Conservation (phyloP, 75 land plant genomes). For the Pinus taeda region DNA sequence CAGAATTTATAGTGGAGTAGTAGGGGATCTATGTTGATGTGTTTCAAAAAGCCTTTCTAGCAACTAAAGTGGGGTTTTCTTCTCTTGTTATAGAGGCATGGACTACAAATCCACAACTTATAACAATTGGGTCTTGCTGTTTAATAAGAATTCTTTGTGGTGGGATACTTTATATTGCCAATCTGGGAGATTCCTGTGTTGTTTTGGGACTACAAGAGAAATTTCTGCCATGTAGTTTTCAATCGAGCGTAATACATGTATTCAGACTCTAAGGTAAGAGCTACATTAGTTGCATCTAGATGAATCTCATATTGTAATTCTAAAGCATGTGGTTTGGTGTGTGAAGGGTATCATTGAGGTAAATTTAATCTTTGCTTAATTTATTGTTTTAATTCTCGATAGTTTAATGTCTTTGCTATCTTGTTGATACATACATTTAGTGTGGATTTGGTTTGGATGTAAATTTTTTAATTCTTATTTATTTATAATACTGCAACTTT, state of each 20-base stretch:
- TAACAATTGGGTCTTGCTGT: slow-evolving; percentile 81
- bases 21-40: slow-evolving; percentile 58
- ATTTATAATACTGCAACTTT: too few relatives aligned
- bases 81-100: slow-evolving; percentile 55
- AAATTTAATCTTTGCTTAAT: too few relatives aligned
- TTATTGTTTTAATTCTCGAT: too few relatives aligned
- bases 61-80: slow-evolving; percentile 71
- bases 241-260: slow-evolving; percentile 72
- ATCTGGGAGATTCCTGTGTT: slow-evolving; percentile 83
- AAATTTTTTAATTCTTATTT: too few relatives aligned
- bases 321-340: too few relatives aligned
- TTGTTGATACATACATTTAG: too few relatives aligned
- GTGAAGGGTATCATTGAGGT: too few relatives aligned
- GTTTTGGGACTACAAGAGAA: slow-evolving; percentile 52
- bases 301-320: slow-evolving; percentile 74
- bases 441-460: too few relatives aligned
- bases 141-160: slow-evolving; percentile 34
- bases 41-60: slow-evolving; percentile 57
- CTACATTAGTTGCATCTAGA: slow-evolving; percentile 71
- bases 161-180: slow-evolving; percentile 58
- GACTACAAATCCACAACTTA: slow-evolving; percentile 51
- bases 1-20: slow-evolving; percentile 20
- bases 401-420: too few relatives aligned
- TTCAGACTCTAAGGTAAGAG: slow-evolving; percentile 73
- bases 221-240: slow-evolving; percentile 71